Percentiles rank a stretch among this genome's conserved stretches.
These are phyloP conservation scores for Phytopythium oedochilum DNA, from an alignment of 352 stramenopile genomes.

Conservation along the genomic window DNA sequence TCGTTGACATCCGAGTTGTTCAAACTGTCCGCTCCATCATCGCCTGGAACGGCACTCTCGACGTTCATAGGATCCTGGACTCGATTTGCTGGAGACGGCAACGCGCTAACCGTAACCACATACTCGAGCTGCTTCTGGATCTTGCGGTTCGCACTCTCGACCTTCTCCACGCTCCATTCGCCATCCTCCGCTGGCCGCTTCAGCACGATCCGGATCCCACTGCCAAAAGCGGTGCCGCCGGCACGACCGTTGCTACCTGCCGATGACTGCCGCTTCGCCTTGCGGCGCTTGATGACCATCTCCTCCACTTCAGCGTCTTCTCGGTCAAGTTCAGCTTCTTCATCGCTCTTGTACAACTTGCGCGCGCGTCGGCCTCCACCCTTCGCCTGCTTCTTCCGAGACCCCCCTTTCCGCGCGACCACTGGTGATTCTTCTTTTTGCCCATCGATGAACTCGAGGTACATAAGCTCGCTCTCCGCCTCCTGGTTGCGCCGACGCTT, in stretches of 20 bases:
- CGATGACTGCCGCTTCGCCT: constrained; percentile 23
- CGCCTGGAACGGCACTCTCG: neutral
- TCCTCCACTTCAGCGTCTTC: constrained; percentile 31
- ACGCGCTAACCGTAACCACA: neutral
- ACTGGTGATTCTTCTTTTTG: constrained; percentile 40
- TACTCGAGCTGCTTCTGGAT: constrained; percentile 38
- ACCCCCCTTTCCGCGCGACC: constrained; percentile 25
- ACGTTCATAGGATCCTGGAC: neutral
- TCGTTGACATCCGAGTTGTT: constrained; percentile 15
- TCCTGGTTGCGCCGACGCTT: constrained; percentile 84
- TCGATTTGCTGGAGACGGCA: neutral
- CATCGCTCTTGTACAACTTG: constrained; percentile 43
- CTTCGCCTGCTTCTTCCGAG: constrained; percentile 38
- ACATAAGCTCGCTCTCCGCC: constrained; percentile 81
- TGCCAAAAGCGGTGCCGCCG: constrained; percentile 3
- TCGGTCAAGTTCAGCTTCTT: constrained; percentile 34
- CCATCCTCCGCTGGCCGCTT: constrained; percentile 11
- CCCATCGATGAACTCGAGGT: constrained; percentile 80
- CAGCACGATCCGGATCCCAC: constrained; percentile 42
- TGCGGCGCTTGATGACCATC: constrained; percentile 30
- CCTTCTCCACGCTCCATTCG: constrained; percentile 32
- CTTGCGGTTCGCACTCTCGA: constrained; percentile 30
- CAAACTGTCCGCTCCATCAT: neutral
- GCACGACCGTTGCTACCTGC: constrained; percentile 2
- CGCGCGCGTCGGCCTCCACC: constrained; percentile 19